phyloP scores from a whole-genome alignment of 257 asterid species.

The Capsicum pubescens region DNA sequence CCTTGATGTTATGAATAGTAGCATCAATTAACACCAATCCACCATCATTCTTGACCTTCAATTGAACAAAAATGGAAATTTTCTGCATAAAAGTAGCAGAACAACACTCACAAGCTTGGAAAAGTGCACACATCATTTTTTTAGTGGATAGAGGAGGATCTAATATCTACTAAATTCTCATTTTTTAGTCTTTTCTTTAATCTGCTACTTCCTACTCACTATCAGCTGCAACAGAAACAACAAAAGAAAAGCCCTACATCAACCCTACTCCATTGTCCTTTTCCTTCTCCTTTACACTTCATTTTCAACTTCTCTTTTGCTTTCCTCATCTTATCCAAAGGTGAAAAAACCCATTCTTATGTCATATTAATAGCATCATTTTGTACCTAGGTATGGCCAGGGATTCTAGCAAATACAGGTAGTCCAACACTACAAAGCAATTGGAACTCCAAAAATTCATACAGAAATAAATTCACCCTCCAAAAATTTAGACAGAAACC shows the following conservation, averaged over 20 bases:
- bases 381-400: constrained; percentile 68
- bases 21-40: too few relatives aligned
- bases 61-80: too few relatives aligned
- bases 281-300: constrained; percentile 35
- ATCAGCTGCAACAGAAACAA: constrained; percentile 18
- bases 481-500: too few relatives aligned
- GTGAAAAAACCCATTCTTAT: constrained; percentile 37
- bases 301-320: constrained; percentile 45
- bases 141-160: too few relatives aligned
- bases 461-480: too few relatives aligned
- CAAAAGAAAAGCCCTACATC: constrained; percentile 23
- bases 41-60: too few relatives aligned
- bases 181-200: neutral
- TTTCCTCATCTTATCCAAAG: constrained; percentile 51
- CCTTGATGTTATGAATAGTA: too few relatives aligned
- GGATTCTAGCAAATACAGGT: constrained; percentile 84
- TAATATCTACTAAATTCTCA: neutral
- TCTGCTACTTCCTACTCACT: neutral
- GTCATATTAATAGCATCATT: neutral
- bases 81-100: too few relatives aligned
- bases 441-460: constrained; percentile 58
- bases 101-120: too few relatives aligned
- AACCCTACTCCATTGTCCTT: constrained; percentile 30
- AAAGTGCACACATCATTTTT: too few relatives aligned
- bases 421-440: constrained; percentile 69